Base-by-base conservation (phyloP, 495 filamentous ascomycete genomes). In the Lentithecium fluviatile region DNA sequence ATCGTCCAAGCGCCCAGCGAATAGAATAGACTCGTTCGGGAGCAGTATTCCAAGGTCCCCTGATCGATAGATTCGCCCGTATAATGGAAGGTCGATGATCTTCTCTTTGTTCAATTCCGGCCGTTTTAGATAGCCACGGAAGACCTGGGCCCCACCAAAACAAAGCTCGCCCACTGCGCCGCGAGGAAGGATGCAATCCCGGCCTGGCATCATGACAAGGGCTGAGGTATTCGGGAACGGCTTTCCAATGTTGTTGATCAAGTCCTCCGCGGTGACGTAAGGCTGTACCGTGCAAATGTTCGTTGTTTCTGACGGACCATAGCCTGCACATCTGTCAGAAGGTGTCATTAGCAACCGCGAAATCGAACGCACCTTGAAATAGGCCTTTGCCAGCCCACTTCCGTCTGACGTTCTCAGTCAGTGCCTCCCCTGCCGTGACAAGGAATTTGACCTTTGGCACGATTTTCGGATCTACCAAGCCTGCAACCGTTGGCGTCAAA, bases 141-240 rank as follows among this genome's bases (percentile, higher is more conserved):
- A 76, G 32, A 92, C 79, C 74, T 93, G 89, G 45, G 85, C 82
- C 0, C 89, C 90, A n/a, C 88, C 89, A 70, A 91, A 91, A 62
- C 83, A 89, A n/a, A 93, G 71, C 70, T 93, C 88, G 17, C 90
- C 90, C 38, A 88, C 72, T 48, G 79, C 83, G n/a, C 89, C 89
- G 0, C 79, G 64, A 0, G 87, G 88, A 7, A 88, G 69, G 2
- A 83, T 34, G 3, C 72, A 29, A 6, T 48, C 21, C 10, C 38
- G 49, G 0, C 20, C 29, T 34, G 75, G 64, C 7, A 72, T 72
- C 12, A 89, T 61, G 15, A 93, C 80, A 61, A 93, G 86, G 0
- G 81, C 81, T 6, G 87, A 91, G 0, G 85, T 92, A 58, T 88
- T 92, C 11, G 73, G 71, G 8, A 93, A 78, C 2, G 85, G 79